These are phyloP conservation scores for Dendrothele bispora DNA, from an alignment of 768 basidiomycete genomes.

Conservation along the genomic window DNA sequence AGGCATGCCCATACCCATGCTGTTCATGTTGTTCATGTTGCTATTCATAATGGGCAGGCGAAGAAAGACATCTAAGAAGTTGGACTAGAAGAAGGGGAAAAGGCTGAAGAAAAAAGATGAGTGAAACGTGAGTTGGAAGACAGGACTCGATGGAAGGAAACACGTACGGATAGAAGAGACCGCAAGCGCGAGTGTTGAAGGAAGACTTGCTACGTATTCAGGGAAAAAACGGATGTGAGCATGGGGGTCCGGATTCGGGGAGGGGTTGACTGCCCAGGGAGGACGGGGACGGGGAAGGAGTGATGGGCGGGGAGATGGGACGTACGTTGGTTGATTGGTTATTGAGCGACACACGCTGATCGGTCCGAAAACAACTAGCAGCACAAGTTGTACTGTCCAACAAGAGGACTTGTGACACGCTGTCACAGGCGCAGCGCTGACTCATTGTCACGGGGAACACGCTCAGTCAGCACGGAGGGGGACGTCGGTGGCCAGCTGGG, in stretches of 20 bases:
- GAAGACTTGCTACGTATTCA: not conserved
- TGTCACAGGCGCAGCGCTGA: too few species aligned
- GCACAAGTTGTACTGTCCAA: not conserved
- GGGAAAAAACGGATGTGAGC: too few species aligned
- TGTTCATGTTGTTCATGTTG: slow-evolving; percentile 8
- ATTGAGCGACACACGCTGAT: not conserved
- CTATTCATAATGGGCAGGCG: slow-evolving; percentile 3
- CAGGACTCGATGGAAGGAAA: not conserved
- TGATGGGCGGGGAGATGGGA: too few species aligned
- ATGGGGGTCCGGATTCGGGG: too few species aligned
- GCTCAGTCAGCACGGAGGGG: too few species aligned
- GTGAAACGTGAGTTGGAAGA: not conserved
- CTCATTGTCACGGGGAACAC: too few species aligned
- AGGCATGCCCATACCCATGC: slow-evolving; percentile 4
- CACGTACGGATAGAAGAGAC: not conserved
- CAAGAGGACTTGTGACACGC: too few species aligned
- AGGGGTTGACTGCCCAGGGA: too few species aligned
- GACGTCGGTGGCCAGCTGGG: not conserved
- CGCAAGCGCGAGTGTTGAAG: too few species aligned
- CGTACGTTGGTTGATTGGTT: not conserved
- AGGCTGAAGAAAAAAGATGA: not conserved
- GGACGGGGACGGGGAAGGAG: too few species aligned
- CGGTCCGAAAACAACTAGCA: not conserved
- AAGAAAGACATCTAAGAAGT: slow-evolving; percentile 5
- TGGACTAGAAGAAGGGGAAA: not conserved